Base-by-base conservation (phyloP, 345 rosid genomes). In the Moricandia moricandioides region DNA sequence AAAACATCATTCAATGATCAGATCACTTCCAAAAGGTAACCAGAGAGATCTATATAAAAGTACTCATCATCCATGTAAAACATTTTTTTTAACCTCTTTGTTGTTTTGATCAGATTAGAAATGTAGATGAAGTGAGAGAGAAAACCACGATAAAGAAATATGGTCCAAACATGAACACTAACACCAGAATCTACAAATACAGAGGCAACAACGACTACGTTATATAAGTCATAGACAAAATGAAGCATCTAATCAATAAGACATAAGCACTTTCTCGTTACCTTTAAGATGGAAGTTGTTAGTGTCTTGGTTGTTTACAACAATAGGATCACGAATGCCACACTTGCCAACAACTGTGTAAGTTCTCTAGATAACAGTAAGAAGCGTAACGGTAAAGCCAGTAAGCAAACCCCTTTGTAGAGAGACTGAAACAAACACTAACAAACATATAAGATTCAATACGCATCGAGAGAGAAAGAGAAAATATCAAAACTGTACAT, bases 331-430 rank as follows among this genome's bases (percentile, higher is more conserved):
- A 4, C 47, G 77, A 82, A 90, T 79, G 60, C 90, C 98, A 69
- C 90, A 85, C 74, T 88, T 89, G 70, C 95, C 98, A 55, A 86
- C 86, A 2, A 88, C 21, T 13, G 89, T 77, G 65, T 96, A 92
- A 40, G 90, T 82, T 63, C 97, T 97, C 95, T 93, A 92, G 51
- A 90, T 82, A 5, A 90, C 74, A 4, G 97, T 92, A 26, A 88
- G 85, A 51, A 92, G 95, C 88, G 90, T 86, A 65, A 90, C 93
- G 0, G 94, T 92, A 26, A 93, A 90, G 6, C 97, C 95, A 69
- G 98, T 93, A 30, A 90, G 77, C 76, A 92, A 78, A 12, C 98
- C 98, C 89, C 90, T 92, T 31, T 95, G 97, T 13, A 90, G 97
- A 5, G 95, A 84, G 17, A 92, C 93, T 79, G 89, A n/a, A 72